phyloP scores from a whole-genome alignment of 2,329 filamentous ascomycete genomes.

The Exophiala phaeomuriformis region DNA sequence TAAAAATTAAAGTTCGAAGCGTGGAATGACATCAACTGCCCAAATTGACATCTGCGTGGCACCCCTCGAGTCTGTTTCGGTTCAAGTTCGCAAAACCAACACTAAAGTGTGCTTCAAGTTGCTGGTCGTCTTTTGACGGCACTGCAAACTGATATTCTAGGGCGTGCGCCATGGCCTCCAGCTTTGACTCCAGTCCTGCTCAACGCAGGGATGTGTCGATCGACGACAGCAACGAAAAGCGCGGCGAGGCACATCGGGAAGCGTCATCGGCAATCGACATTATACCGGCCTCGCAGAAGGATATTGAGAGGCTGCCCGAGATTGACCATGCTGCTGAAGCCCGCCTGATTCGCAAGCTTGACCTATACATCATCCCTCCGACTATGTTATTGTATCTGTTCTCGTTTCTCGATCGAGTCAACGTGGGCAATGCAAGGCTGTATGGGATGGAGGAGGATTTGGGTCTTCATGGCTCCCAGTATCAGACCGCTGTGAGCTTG shows the following conservation, averaged over 20 bases:
- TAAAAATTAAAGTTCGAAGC: neutral
- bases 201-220: neutral
- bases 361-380: constrained; percentile 37
- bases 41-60: neutral
- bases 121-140: too few species aligned
- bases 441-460: constrained; percentile 40
- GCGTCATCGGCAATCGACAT: neutral
- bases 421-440: constrained; percentile 44
- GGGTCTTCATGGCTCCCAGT: constrained; percentile 48
- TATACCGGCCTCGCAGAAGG: constrained; percentile 5
- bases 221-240: constrained; percentile 4
- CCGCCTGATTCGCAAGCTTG: constrained; percentile 35
- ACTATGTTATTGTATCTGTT: constrained; percentile 55
- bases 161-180: constrained; percentile 4
- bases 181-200: constrained; percentile 12
- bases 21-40: neutral
- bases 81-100: too few species aligned
- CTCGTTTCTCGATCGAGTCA: constrained; percentile 44
- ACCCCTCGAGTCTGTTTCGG: too few species aligned
- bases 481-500: constrained; percentile 60
- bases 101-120: too few species aligned
- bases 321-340: constrained; percentile 23
- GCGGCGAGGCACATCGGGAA: neutral
- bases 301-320: constrained; percentile 7
- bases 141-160: neutral